Conservation (phyloP, 2,329 filamentous ascomycete species). For the Blumeriella jaapii region DNA sequence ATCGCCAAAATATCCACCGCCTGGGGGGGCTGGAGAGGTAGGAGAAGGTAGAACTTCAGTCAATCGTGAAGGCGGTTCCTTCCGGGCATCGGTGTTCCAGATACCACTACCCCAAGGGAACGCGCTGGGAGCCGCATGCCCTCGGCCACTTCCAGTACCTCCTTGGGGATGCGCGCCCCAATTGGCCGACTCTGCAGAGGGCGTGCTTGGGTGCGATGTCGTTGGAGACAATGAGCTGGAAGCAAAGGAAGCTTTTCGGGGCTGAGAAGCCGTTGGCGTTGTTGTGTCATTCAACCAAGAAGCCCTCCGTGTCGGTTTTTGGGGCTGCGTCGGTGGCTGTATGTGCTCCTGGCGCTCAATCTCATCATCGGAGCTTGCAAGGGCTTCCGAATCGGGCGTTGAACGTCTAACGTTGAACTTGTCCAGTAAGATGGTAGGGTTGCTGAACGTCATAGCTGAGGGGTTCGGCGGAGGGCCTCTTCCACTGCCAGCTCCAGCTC, state of each 20-base stretch:
- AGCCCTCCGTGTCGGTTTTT: constrained; percentile 56
- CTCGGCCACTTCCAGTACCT: constrained; percentile 32
- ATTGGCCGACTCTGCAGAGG: constrained; percentile 51
- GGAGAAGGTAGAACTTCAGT: constrained; percentile 67
- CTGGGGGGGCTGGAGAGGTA: constrained; percentile 43
- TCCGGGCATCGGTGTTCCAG: constrained; percentile 64
- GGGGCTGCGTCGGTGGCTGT: constrained; percentile 37
- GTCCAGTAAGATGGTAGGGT: constrained; percentile 56
- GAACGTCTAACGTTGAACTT: constrained; percentile 70
- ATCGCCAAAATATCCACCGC: constrained; percentile 34
- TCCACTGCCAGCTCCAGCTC: constrained; percentile 7
- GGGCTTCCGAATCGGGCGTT: constrained; percentile 86
- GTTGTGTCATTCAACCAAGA: constrained; percentile 82
- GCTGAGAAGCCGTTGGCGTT: constrained; percentile 46
- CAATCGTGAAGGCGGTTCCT: constrained; percentile 63
- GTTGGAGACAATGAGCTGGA: constrained; percentile 68
- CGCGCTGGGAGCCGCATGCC: constrained; percentile 28
- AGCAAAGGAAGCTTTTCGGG: constrained; percentile 67
- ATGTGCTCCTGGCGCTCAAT: constrained; percentile 48
- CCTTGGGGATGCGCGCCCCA: constrained; percentile 44
- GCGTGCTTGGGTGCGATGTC: constrained; percentile 70
- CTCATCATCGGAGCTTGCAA: constrained; percentile 93
- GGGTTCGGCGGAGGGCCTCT: constrained; percentile 37
- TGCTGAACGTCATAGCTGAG: constrained; percentile 42
- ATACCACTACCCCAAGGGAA: constrained; percentile 74